Conservation (phyloP, 1,139 yeast species). For the Geotrichum europaeum region DNA sequence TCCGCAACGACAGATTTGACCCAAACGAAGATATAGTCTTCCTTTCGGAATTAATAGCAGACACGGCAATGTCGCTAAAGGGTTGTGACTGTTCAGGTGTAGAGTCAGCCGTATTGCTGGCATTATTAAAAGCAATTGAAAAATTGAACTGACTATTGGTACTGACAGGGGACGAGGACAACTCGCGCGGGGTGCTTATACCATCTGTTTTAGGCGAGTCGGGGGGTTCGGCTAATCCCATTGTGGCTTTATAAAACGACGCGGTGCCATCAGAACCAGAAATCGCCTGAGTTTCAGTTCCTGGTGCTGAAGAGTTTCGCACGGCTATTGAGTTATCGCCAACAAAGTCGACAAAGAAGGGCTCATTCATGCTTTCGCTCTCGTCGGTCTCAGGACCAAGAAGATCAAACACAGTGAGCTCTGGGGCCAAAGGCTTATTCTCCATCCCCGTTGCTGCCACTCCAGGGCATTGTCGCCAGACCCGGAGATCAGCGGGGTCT, state of each 20-base stretch:
- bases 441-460: constrained; percentile 13
- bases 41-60: constrained; percentile 6
- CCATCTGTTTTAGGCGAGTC: constrained; percentile 12
- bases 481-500: constrained; percentile 63
- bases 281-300: background rate
- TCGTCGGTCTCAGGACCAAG: constrained; percentile 7
- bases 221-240: background rate
- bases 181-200: background rate
- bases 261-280: background rate
- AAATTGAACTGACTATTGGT: constrained; percentile 6
- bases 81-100: constrained; percentile 5
- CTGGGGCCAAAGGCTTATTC: background rate
- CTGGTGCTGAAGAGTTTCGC: background rate
- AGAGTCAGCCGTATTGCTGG: constrained; percentile 5
- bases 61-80: constrained; percentile 11
- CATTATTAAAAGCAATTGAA: constrained; percentile 4
- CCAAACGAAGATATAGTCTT: background rate
- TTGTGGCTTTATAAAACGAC: background rate
- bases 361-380: background rate
- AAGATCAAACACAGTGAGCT: constrained; percentile 1
- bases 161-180: constrained; percentile 11
- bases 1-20: constrained; percentile 32
- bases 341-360: background rate
- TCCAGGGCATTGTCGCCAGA: background rate
- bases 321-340: background rate